Conservation (phyloP, 805 yeast species). For the Yamadazyma scolyti region DNA sequence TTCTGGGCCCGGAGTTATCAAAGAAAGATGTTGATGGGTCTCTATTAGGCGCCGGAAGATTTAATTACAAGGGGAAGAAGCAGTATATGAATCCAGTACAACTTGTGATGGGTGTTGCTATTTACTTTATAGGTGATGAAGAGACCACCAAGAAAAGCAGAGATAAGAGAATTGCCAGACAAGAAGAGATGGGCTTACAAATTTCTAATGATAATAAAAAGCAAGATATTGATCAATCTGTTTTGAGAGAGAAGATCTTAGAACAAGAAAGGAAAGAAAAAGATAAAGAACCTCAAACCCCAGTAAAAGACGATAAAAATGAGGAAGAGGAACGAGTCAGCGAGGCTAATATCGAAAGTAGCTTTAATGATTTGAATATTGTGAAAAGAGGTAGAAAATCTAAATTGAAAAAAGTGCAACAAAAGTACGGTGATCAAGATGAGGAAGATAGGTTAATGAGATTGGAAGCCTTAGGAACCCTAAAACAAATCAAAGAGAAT, state of each 20-base stretch:
- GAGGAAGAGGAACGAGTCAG: conserved; percentile 1
- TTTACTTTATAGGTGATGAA: conserved; percentile 68
- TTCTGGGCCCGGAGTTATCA: conserved; percentile 63
- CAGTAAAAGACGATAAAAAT: too few species aligned
- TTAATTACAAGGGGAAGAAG: conserved; percentile 53
- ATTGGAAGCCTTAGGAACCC: conserved; percentile 80
- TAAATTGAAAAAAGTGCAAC: conserved; percentile 75
- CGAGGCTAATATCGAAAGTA: conserved; percentile 1
- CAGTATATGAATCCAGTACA: conserved; percentile 73
- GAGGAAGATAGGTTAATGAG: conserved; percentile 76
- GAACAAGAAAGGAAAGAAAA: conserved; percentile 9
- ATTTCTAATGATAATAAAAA: conserved; percentile 33
- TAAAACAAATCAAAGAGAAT: conserved; percentile 48
- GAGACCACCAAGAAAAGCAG: conserved; percentile 40
- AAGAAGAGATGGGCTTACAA: conserved; percentile 36
- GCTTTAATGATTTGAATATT: neutral
- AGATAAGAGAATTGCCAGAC: conserved; percentile 24
- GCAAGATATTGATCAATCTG: conserved; percentile 27
- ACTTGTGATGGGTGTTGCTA: conserved; percentile 84
- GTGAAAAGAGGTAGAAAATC: conserved; percentile 76
- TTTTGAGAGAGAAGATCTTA: conserved; percentile 10
- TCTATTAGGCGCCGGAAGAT: conserved; percentile 58
- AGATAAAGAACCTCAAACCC: conserved; percentile 7
- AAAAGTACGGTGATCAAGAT: conserved; percentile 87
- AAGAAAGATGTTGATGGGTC: conserved; percentile 63